Base-by-base conservation (phyloP, 75 land plant genomes). In the Pseudotsuga menziesii region DNA sequence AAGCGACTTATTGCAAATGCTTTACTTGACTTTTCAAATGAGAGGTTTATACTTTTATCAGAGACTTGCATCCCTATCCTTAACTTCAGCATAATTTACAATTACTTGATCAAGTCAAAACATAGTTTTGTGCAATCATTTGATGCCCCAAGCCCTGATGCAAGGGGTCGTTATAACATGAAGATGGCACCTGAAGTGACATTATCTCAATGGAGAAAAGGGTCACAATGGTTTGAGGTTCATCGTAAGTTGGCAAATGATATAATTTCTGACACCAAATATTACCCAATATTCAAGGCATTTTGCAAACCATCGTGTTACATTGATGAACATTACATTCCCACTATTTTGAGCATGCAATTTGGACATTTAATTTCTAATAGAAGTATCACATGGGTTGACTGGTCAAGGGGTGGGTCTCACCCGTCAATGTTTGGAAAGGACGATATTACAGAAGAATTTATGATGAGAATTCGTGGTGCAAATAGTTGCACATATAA, bases 1-100 rank as follows among this genome's bases (percentile, higher is more conserved):
- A 85, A 86, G 64, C 78, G 93, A 66, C 89, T 91, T 44, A 76
- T 91, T 6, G 92, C 89, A n/a, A 91, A 91, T 81, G 87, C 93
- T 22, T 75, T 91, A 32, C 92, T 91, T 12, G 93, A 91, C 59
- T 80, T 55, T n/a, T 78, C 87, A n/a, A 91, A 91, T 60, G 88
- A 87, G 76, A 82, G 89, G 73, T 91, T 89, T 72, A 73, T 91
- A 13, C 85, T 91, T 26, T 74, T 91, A 9, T 91, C 93, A 32
- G 93, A 91, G 75, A 36, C 85, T 4, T 91, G 92, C 87, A 84
- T 87, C 74, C 93, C 93, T 60, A 75, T 91, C 1, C 74, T 71
- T 55, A 85, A 84, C 78, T 89, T 91, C 84, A 80, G 77, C 70
- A 80, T 80, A 54, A 52, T 82, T n/a, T 91, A 91, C 79, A 59